phyloP scores from a whole-genome alignment of 208 protist genomes.

The Leishmania arabica region DNA sequence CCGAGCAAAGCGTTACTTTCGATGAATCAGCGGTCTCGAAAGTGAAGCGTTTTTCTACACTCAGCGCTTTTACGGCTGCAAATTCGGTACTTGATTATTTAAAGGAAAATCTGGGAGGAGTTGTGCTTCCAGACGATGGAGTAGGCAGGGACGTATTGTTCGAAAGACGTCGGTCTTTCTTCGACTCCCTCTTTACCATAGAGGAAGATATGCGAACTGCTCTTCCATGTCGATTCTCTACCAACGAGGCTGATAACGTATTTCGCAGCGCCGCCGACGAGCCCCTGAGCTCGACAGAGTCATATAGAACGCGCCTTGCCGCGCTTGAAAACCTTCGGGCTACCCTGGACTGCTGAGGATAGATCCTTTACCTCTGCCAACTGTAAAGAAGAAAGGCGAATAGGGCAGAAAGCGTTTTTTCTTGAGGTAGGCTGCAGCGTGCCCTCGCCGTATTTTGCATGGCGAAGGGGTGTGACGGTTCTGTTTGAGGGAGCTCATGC shows the following conservation, averaged over 20 bases:
- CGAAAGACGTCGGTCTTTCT: conserved; percentile 25
- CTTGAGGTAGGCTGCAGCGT: too few relatives aligned
- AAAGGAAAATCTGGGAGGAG: conserved; percentile 22
- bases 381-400: not conserved
- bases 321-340: conserved; percentile 11
- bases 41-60: conserved; percentile 29
- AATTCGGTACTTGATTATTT: conserved; percentile 27
- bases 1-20: not conserved
- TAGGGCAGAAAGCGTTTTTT: not conserved
- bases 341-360: conserved; percentile 20
- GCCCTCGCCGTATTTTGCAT: not conserved
- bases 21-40: conserved; percentile 18
- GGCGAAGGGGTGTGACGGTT: not conserved
- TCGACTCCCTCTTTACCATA: conserved; percentile 32
- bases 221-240: conserved; percentile 26
- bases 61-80: conserved; percentile 9
- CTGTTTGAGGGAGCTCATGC: not conserved
- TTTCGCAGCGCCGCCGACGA: not conserved
- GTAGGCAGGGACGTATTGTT: conserved; percentile 5
- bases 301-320: conserved; percentile 17
- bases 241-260: conserved; percentile 1
- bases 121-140: not conserved
- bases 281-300: not conserved
- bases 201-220: conserved; percentile 14
- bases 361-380: not conserved